Conservation (phyloP, 2,329 filamentous ascomycete species). For the Trichophyton verrucosum region DNA sequence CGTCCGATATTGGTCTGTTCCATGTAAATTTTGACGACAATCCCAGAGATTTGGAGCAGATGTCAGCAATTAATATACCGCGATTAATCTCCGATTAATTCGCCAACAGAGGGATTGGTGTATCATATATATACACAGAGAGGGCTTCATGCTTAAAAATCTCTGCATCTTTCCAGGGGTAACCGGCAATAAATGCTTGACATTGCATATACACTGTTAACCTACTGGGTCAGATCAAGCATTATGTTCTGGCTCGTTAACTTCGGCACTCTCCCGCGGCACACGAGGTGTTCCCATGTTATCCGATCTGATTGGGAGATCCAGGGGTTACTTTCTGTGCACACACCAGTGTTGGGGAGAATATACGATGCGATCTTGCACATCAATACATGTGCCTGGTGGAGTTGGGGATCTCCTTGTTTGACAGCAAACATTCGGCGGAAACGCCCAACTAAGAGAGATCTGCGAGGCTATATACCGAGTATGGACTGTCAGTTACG, state of each 20-base stretch:
- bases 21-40: neutral
- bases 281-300: conserved; percentile 83
- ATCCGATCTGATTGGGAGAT: conserved; percentile 79
- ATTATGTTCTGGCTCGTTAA: conserved; percentile 76
- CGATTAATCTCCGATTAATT: neutral
- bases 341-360: conserved; percentile 66
- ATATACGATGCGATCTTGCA: conserved; percentile 75
- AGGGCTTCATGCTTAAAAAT: conserved; percentile 38
- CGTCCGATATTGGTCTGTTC: neutral
- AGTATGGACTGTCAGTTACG: conserved; percentile 43
- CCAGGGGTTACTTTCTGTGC: conserved; percentile 54
- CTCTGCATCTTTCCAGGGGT: conserved; percentile 83
- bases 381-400: conserved; percentile 67
- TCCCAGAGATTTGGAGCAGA: neutral
- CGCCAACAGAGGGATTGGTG: no score
- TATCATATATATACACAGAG: no score
- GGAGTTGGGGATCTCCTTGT: conserved; percentile 76
- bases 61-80: neutral
- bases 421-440: conserved; percentile 83
- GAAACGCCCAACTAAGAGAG: conserved; percentile 59
- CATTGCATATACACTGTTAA: conserved; percentile 46
- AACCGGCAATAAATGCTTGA: conserved; percentile 43
- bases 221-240: conserved; percentile 59
- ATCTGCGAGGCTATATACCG: conserved; percentile 21
- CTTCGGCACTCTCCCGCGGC: conserved; percentile 70